Evolutionary conservation across 495 filamentous ascomycete genomes (phyloP), one percentile per base, ranked within the genome.

Genomic region (Aspergillus hancockii): DNA sequence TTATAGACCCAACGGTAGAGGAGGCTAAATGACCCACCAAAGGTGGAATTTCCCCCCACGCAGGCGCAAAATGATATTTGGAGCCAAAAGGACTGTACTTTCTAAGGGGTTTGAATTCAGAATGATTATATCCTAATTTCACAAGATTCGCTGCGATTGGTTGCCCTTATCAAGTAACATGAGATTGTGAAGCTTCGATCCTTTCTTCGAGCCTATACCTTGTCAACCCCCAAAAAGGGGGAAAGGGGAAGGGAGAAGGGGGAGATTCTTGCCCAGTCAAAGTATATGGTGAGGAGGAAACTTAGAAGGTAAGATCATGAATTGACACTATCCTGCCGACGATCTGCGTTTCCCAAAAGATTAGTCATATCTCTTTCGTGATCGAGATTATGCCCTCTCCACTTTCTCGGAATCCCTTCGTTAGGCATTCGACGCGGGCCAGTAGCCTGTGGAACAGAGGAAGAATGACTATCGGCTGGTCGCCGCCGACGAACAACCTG

Each of bases 401-500:
- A 60, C 49, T 61, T 67, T 18, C 70, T 53, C 1, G 69, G 65
- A 25, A 68, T 45, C 0, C 65, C 70, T 54, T 77, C 74, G 51
- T 76, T 74, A 14, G 72, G 65, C 12, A 56, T 54, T 8, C 36
- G 43, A 28, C 36, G 40, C 43, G 23, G 43, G 19, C 43, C 21
- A 4, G 19, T 47, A 31, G 23, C 4, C 8, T 28, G 55, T 8
- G 14, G 31, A 18, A 58, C 51, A 14, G 54, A 28, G 25, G 25
- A 13, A 22, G 32, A 49, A 3, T 21, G 9, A 9, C 21, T 53
- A 56, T 79, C 77, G 43, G 70, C 70, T 21, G 83, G 78, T 58
- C 82, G 75, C 36, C 81, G 66, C 28, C 90, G 76, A 57, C 92
- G 72, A 0, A 93, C 89, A 57, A 86, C 74, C 71, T 95, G 90